Conservation (phyloP, 345 rosid species). For the Dipteronia sinensis region DNA sequence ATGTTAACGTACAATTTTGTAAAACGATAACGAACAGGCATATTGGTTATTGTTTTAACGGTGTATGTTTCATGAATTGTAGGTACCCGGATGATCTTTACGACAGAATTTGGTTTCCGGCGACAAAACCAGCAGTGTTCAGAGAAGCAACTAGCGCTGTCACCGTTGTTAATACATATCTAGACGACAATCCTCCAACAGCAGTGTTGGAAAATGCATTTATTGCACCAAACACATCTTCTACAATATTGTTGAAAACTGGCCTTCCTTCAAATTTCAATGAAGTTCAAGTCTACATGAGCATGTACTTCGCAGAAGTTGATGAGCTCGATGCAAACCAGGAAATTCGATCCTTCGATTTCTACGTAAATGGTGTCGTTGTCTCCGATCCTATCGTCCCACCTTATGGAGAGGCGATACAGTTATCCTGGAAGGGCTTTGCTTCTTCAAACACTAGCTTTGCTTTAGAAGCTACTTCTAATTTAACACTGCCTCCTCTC, state of each 20-base stretch:
- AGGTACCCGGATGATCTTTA: slow-evolving; percentile 28
- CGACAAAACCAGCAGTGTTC: not conserved
- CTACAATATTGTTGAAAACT: not conserved
- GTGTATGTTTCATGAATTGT: not conserved
- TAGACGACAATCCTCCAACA: slow-evolving; percentile 35
- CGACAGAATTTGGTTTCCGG: slow-evolving; percentile 45
- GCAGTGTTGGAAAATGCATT: slow-evolving; percentile 34
- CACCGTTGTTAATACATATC: not conserved
- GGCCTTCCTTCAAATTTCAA: slow-evolving; percentile 24
- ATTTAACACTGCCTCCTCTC: slow-evolving; percentile 50
- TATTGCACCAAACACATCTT: slow-evolving; percentile 15
- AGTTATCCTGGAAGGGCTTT: not conserved
- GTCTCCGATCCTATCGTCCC: slow-evolving; percentile 23
- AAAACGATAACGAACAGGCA: too few relatives aligned
- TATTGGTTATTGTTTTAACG: too few relatives aligned
- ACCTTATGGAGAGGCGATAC: slow-evolving; percentile 21
- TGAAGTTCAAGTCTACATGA: slow-evolving; percentile 22
- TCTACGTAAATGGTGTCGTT: slow-evolving; percentile 12
- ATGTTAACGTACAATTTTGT: not conserved
- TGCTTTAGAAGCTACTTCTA: slow-evolving; percentile 30
- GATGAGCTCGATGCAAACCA: slow-evolving; percentile 23
- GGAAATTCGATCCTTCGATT: slow-evolving; percentile 37
- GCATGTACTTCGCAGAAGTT: slow-evolving; percentile 51
- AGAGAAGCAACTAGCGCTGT: slow-evolving; percentile 13
- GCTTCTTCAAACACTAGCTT: slow-evolving; percentile 32